A percentile compares a stretch with the other conserved stretches of the same genome.
Conservation (phyloP, 192 early-diverging fungal genomes). For the Gryganskiella cystojenkinii region DNA sequence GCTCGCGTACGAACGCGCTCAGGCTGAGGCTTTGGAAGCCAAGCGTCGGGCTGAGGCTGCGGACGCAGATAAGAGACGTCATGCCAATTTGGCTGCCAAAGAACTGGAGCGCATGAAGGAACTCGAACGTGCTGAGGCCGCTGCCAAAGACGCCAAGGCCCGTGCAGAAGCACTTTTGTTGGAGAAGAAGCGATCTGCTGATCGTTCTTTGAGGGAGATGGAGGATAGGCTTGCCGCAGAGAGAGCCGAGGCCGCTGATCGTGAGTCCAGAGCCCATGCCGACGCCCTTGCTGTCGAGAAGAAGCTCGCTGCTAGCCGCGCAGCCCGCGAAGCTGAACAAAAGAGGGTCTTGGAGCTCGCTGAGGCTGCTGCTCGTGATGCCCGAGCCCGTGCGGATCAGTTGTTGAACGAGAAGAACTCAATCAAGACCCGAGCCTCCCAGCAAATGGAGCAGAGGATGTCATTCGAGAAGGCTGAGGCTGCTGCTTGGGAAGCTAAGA, state of each 20-base stretch:
- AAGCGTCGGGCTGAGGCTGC: constrained; percentile 5
- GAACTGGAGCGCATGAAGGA: constrained; percentile 11
- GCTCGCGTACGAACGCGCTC: too few relatives aligned
- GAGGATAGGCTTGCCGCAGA: neutral
- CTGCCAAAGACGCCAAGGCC: neutral
- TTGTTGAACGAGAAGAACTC: constrained; percentile 13
- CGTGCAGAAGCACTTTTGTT: neutral
- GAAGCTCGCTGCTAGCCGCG: neutral
- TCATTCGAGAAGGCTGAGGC: constrained; percentile 17
- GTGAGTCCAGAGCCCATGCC: constrained; percentile 2
- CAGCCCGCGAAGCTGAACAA: neutral
- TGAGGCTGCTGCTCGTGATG: constrained; percentile 17
- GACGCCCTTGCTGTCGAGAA: constrained; percentile 1
- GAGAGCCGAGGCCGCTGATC: neutral
- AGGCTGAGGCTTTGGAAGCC: neutral
- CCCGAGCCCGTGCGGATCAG: constrained; percentile 12
- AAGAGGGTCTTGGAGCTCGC: constrained; percentile 4
- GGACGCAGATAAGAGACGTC: neutral
- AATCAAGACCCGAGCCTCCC: neutral
- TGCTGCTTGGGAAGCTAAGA: constrained; percentile 14
- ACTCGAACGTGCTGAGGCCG: neutral
- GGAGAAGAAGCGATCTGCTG: constrained; percentile 6
- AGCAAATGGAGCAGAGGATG: constrained; percentile 11
- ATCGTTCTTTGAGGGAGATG: neutral
- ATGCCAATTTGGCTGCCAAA: constrained; percentile 11